Base-by-base conservation (phyloP, 148 eudicot species). In the Diospyros lotus region DNA sequence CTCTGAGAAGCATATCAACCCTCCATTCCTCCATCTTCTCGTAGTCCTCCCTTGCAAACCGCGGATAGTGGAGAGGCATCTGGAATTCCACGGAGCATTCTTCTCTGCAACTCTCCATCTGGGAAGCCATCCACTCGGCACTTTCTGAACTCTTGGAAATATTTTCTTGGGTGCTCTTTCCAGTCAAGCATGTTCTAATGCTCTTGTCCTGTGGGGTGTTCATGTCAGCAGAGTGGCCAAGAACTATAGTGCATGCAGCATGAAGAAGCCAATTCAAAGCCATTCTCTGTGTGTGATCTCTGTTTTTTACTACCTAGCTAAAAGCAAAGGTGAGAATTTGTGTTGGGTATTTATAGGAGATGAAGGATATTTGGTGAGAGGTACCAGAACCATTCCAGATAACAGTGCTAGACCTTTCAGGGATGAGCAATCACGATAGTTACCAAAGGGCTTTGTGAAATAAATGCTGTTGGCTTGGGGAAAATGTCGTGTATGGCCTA, bases 11-110 rank as follows among this genome's bases (percentile, higher is more conserved):
- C 80, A 63, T 73, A 28, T 84, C 87, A 67, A 84, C 69, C 76
- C 69, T 84, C 84, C 82, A 75, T 44, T 81, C 84, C 73, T 84
- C 87, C 87, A 84, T 84, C 58, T 48, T 73, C 66, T 58, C 82
- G 40, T 81, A 84, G 42, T 84, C 82, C 4, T 55, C 66, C 80
- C 71, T 84, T 4, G 10, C 70, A 69, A 78, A 84, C 56, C 80
- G 72, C 5, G 84, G 87, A 60, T 84, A 81, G 69, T 84, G 73
- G 11, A 84, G 58, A 18, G 87, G 87, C 80, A 84, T 66, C n/a
- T 76, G 78, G 64, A 84, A 84, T n/a, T 4, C 62, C 5, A 12
- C 10, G 38, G 18, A 28, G 28, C 28, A 28, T 28, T 14, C 59
- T 55, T 55, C 59, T 13, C 59, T 55, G 0, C 59, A 55, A 55